Evolutionary conservation across 495 filamentous ascomycete species (phyloP).

Genomic region (Podospora pseudocomata): DNA sequence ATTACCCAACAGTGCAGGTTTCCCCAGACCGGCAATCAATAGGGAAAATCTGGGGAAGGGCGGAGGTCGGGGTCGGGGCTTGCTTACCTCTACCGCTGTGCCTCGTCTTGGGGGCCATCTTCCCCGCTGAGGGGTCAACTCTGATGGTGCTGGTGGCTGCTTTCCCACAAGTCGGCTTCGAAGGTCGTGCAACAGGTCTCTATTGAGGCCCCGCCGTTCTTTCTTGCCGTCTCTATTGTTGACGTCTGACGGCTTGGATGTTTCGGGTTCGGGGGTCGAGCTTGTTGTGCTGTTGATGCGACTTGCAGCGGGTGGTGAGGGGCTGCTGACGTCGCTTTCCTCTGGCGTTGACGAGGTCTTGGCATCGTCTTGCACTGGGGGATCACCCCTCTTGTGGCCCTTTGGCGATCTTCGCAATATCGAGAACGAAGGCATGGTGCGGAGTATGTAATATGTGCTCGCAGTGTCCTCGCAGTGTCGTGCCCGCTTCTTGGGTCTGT

Average conservation of each 20-base stretch:
- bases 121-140: conserved; percentile 34
- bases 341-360: conserved; percentile 8
- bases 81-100: conserved; percentile 15
- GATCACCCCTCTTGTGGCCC: conserved; percentile 17
- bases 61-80: not conserved
- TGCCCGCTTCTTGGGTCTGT: conserved; percentile 10
- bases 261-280: not conserved
- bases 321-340: not conserved
- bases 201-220: conserved; percentile 33
- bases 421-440: conserved; percentile 32
- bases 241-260: not conserved
- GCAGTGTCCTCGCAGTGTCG: conserved; percentile 18
- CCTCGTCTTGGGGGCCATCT: conserved; percentile 13
- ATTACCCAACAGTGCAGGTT: not conserved
- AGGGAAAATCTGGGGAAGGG: conserved; percentile 1
- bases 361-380: conserved; percentile 18
- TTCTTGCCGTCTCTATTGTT: conserved; percentile 22
- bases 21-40: not conserved
- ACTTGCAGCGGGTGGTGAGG: not conserved
- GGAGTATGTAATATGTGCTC: not conserved
- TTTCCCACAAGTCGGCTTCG: conserved; percentile 29
- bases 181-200: conserved; percentile 36
- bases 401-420: conserved; percentile 28
- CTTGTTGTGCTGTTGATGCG: not conserved
- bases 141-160: conserved; percentile 16